These are phyloP conservation scores for Lentinula boryana DNA, from an alignment of 768 basidiomycete genomes.

Conservation along the genomic window DNA sequence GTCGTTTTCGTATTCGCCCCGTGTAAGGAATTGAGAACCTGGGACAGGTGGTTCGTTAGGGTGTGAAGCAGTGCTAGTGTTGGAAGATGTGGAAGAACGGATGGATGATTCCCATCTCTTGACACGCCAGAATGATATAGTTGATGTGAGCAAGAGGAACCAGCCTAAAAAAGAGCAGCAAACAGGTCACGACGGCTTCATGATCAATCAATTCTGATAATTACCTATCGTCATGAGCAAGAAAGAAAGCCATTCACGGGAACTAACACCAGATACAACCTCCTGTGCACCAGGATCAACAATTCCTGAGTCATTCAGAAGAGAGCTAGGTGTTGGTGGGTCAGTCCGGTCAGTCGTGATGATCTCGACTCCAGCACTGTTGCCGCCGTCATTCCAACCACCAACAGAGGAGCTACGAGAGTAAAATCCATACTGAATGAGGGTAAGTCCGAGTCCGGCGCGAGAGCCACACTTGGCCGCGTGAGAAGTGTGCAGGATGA, in stretches of 20 bases:
- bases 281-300: constrained; percentile 16
- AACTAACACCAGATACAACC: constrained; percentile 29
- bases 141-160: constrained; percentile 84
- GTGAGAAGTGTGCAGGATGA: constrained; percentile 83
- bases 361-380: constrained; percentile 5
- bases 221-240: constrained; percentile 83
- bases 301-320: constrained; percentile 10
- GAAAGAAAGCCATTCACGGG: constrained; percentile 88
- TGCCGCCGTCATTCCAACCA: constrained; percentile 17
- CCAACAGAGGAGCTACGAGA: constrained; percentile 35
- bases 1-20: constrained; percentile 48
- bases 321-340: not conserved
- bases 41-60: constrained; percentile 7
- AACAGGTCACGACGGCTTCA: not conserved
- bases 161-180: constrained; percentile 48
- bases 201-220: constrained; percentile 8
- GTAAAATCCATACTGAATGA: constrained; percentile 90
- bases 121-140: constrained; percentile 78
- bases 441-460: constrained; percentile 90
- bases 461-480: constrained; percentile 92
- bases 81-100: constrained; percentile 28
- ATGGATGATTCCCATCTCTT: constrained; percentile 81
- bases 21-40: constrained; percentile 21
- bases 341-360: not conserved
- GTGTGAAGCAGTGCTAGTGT: constrained; percentile 9